These are phyloP conservation scores for Besnoitia besnoiti DNA, from an alignment of 169 alveolate species.

Conservation along the genomic window DNA sequence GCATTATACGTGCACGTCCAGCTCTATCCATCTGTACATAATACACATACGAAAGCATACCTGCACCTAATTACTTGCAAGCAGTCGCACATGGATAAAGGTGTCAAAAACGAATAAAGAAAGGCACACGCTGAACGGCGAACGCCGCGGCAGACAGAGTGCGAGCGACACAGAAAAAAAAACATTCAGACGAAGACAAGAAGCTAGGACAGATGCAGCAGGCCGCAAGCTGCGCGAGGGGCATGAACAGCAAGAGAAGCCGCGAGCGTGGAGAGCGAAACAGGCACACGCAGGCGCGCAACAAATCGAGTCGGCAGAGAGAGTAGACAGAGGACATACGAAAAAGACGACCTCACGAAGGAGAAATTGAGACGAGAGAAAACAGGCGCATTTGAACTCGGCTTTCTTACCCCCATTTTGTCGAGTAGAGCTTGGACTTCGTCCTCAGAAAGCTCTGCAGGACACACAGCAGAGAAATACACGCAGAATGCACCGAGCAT, in stretches of 20 bases:
- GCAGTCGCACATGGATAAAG: not conserved
- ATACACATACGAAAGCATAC: not conserved
- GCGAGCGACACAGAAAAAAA: not conserved
- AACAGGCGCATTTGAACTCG: too few species aligned
- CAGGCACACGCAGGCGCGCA: too few species aligned
- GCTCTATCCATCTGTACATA: not conserved
- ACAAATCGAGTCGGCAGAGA: too few species aligned
- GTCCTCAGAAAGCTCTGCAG: constrained; percentile 2
- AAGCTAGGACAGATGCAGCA: not conserved
- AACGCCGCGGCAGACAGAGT: not conserved
- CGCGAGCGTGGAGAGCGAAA: not conserved
- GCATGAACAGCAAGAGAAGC: not conserved
- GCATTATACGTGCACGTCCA: not conserved
- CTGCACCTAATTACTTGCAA: too few species aligned
- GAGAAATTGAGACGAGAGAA: too few species aligned
- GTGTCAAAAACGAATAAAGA: not conserved
- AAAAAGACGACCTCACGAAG: too few species aligned
- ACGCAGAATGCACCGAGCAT: too few species aligned
- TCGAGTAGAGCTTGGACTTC: constrained; percentile 17
- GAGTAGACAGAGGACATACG: not conserved
- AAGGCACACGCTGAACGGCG: not conserved
- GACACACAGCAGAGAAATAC: not conserved
- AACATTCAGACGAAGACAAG: not conserved
- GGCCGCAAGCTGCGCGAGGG: not conserved
- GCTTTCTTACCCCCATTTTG: not conserved